phyloP scores from a whole-genome alignment of 768 basidiomycete species.

The Podaxis sp. region DNA sequence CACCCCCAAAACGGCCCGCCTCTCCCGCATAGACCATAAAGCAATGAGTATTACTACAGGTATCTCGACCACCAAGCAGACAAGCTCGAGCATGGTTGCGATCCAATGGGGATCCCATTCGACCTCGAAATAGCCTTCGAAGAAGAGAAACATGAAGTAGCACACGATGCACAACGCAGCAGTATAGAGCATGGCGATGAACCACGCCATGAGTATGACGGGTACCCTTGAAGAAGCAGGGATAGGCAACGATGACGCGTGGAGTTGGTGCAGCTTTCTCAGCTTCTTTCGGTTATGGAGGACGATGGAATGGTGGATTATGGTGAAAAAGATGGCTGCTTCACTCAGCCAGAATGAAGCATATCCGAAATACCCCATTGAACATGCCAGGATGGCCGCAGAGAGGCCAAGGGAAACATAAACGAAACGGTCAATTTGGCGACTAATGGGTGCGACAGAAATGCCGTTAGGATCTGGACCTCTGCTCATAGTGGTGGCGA shows the following conservation, averaged over 20 bases:
- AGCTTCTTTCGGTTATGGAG: neutral
- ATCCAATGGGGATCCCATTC: neutral
- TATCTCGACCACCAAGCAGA: neutral
- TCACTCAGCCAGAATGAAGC: neutral
- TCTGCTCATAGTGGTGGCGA: neutral
- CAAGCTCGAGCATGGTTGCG: neutral
- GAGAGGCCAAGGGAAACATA: conserved; percentile 3
- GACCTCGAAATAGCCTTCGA: neutral
- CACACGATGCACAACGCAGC: neutral
- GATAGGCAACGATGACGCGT: neutral
- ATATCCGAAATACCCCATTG: neutral
- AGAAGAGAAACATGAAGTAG: neutral
- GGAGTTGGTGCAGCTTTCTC: neutral
- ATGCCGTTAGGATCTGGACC: neutral
- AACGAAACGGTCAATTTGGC: neutral
- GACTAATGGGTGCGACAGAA: neutral
- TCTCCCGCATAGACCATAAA: conserved; percentile 1
- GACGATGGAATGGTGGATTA: neutral
- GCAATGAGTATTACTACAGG: neutral
- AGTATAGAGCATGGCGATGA: neutral
- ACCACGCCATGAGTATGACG: neutral
- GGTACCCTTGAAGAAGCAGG: neutral
- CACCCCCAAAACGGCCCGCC: neutral
- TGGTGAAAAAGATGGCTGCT: neutral
- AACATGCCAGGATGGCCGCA: neutral